These are phyloP conservation scores for Neoarthrinium moseri DNA, from an alignment of 2,329 filamentous ascomycete species.

Conservation along the genomic window DNA sequence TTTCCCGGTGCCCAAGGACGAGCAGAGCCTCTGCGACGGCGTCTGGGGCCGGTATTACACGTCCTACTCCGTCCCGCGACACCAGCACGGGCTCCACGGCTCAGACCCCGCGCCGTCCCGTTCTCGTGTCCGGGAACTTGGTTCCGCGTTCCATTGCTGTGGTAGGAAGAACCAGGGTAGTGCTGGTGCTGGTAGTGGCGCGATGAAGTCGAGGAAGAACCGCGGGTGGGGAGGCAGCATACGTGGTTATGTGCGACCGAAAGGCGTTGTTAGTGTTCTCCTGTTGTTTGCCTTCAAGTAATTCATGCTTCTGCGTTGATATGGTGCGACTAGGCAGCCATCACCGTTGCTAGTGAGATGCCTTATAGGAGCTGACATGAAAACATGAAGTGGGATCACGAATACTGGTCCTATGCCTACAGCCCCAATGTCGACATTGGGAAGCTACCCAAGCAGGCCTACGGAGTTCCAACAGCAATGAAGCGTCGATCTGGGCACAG, in stretches of 20 bases:
- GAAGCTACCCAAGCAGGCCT: too few relatives aligned
- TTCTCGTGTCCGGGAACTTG: neutral
- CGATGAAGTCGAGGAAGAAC: neutral
- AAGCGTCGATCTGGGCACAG: too few relatives aligned
- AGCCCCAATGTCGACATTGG: neutral
- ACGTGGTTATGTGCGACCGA: constrained; percentile 4
- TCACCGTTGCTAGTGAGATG: too few relatives aligned
- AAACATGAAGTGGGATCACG: neutral
- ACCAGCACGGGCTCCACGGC: too few relatives aligned
- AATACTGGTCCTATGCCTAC: neutral
- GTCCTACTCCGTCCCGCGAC: neutral
- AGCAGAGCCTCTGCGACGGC: neutral
- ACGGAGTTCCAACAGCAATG: too few relatives aligned
- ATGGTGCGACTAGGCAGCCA: too few relatives aligned
- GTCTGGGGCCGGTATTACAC: constrained; percentile 11
- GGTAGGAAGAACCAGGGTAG: neutral
- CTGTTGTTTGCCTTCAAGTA: neutral
- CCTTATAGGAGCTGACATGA: neutral
- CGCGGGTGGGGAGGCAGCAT: neutral
- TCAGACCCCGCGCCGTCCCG: neutral
- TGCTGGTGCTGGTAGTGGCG: too few relatives aligned
- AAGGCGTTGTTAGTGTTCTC: constrained; percentile 7
- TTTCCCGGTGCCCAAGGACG: neutral
- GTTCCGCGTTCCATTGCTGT: neutral
- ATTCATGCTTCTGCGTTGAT: too few relatives aligned